phyloP scores from a whole-genome alignment of 78 protist species.

The Planoprotostelium fungivorum region DNA sequence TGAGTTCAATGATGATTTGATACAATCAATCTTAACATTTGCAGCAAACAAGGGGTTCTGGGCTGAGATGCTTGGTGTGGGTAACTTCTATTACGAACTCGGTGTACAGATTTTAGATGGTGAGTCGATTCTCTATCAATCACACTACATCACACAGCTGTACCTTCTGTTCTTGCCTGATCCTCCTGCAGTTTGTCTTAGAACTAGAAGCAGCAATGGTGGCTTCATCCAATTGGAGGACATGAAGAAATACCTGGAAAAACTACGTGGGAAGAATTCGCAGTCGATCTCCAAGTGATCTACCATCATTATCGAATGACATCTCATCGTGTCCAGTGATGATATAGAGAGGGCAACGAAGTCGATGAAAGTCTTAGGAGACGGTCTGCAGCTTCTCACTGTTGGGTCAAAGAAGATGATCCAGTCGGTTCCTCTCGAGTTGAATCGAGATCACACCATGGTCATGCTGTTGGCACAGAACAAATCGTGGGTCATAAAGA shows the following conservation, averaged over 20 bases:
- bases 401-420: constrained; percentile 47
- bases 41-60: constrained; percentile 88
- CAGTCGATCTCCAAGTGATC: constrained; percentile 35
- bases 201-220: constrained; percentile 76
- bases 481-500: background rate
- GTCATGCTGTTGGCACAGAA: constrained; percentile 34
- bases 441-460: constrained; percentile 71
- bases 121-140: background rate
- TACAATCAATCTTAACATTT: background rate
- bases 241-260: constrained; percentile 32
- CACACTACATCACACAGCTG: background rate
- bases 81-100: constrained; percentile 92
- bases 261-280: constrained; percentile 30
- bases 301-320: background rate
- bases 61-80: constrained; percentile 92
- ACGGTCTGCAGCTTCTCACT: constrained; percentile 54
- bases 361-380: constrained; percentile 58
- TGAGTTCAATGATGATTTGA: background rate
- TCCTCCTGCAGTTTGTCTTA: constrained; percentile 81
- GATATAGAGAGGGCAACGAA: constrained; percentile 78
- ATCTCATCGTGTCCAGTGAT: constrained; percentile 38
- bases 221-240: constrained; percentile 78
- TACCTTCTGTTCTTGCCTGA: too few relatives aligned
- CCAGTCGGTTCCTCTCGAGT: constrained; percentile 85
- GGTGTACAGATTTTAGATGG: constrained; percentile 86